A percentile compares a stretch with the other conserved stretches of the same genome.
Evolutionary conservation across 1,284 basidiomycete genomes (phyloP).

Genomic region (Tetrapyrgos nigripes): DNA sequence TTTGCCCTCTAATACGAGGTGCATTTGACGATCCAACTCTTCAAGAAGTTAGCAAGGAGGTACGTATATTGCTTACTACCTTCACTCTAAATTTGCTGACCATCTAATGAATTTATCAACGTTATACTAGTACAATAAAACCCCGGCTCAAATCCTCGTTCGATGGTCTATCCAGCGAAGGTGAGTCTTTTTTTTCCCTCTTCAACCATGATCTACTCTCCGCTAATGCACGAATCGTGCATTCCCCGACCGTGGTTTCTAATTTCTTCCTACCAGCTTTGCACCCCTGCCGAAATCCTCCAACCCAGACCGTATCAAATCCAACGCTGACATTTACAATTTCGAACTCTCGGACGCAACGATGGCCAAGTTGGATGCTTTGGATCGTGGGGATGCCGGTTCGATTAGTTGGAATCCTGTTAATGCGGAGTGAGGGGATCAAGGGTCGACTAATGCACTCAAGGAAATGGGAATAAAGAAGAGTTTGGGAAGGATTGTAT

Average conservation of each 20-base stretch:
- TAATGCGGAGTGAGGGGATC: constrained; percentile 5
- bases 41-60: not conserved
- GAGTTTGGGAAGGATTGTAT: too few relatives aligned
- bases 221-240: too few relatives aligned
- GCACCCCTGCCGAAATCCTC: constrained; percentile 42
- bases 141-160: not conserved
- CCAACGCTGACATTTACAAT: constrained; percentile 42
- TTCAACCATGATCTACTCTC: too few relatives aligned
- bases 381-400: constrained; percentile 37
- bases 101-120: too few relatives aligned
- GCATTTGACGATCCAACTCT: not conserved
- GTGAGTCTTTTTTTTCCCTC: not conserved
- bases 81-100: too few relatives aligned
- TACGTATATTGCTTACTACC: not conserved
- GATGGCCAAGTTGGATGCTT: constrained; percentile 37
- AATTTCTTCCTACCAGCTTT: constrained; percentile 12
- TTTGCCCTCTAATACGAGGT: constrained; percentile 45
- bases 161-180: not conserved
- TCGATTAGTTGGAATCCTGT: constrained; percentile 41
- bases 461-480: not conserved
- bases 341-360: constrained; percentile 42
- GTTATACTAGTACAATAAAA: not conserved
- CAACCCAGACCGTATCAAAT: constrained; percentile 37
- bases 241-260: too few relatives aligned
- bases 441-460: not conserved